phyloP scores from a whole-genome alignment of 495 filamentous ascomycete species.

The Cudoniella acicularis region DNA sequence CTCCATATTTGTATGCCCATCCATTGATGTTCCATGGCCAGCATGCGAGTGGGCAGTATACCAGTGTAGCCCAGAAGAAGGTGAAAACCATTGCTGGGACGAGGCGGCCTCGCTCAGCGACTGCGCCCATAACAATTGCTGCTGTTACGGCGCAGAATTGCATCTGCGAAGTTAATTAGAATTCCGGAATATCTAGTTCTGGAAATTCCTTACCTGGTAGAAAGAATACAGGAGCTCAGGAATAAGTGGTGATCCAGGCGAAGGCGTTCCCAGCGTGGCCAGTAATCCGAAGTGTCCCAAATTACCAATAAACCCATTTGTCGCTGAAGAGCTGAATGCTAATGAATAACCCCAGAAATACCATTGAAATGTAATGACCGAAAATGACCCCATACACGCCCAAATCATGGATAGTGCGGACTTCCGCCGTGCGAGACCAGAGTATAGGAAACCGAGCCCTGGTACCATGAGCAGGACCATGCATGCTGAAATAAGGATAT shows the following conservation, averaged over 20 bases:
- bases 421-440: constrained; percentile 93
- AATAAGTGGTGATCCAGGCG: constrained; percentile 73
- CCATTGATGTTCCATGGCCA: constrained; percentile 96
- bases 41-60: constrained; percentile 94
- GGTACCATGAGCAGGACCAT: constrained; percentile 94
- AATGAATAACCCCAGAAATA: constrained; percentile 99
- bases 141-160: constrained; percentile 93
- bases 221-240: constrained; percentile 90
- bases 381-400: constrained; percentile 85
- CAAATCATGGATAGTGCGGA: constrained; percentile 92
- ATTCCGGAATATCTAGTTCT: background rate
- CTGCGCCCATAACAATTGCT: constrained; percentile 87
- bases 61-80: constrained; percentile 94
- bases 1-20: constrained; percentile 89
- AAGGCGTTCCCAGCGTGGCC: constrained; percentile 74
- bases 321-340: constrained; percentile 80
- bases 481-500: constrained; percentile 85
- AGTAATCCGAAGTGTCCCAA: constrained; percentile 81
- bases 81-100: constrained; percentile 93
- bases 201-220: constrained; percentile 57
- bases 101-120: constrained; percentile 90
- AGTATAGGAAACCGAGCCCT: constrained; percentile 79
- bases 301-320: constrained; percentile 79
- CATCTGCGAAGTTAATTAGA: constrained; percentile 54
- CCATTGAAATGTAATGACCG: constrained; percentile 93